Evolutionary conservation across 352 stramenopile species (phyloP), one percentile per base, ranked within the genome.

Genomic region (Pythium aristosporum): DNA sequence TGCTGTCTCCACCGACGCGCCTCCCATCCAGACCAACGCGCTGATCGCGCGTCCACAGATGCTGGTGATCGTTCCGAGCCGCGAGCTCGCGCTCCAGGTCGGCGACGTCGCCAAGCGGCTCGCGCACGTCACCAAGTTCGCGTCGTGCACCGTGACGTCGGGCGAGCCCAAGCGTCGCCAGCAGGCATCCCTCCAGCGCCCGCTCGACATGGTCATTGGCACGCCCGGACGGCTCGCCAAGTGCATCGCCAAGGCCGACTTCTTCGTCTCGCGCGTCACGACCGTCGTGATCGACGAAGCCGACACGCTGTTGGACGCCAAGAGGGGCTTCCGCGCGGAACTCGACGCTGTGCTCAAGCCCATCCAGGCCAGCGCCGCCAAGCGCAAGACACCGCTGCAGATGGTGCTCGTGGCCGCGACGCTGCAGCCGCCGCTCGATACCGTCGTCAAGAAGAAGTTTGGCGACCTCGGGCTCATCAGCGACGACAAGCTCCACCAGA

Each of bases 281-380:
- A 90, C 80, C 5, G 53, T 93, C 48, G 78, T 93, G 39, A 54
- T 91, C 8, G 86, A 95, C 58, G 86, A 95, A 59, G 86, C 86
- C 9, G 86, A 95, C 47, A 93, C 81, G 55, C 54, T 95, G 2
- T 77, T 95, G 20, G 85, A 93, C 57, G 80, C 79, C 44, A 93
- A 92, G 55, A 91, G 92, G 81, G 86, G 86, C 9, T 95, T 95
- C 60, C 74, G 78, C 3, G 79, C 69, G 23, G 81, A 92, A 59
- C 65, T 95, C 16, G 85, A 95, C 57, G 80, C 75, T 9, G 80
- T 95, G 20, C 67, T 95, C 15, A 68, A 56, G 1, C 73, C 82
- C 2, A 84, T 93, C 44, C 78, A 89, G 50, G 74, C 72, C 21
- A 93, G 86, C 54, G 82, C 79, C 0, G 69, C 71, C 37, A 92